These are phyloP conservation scores for Colletotrichum shisoi DNA, from an alignment of 2,329 filamentous ascomycete species.

Conservation along the genomic window DNA sequence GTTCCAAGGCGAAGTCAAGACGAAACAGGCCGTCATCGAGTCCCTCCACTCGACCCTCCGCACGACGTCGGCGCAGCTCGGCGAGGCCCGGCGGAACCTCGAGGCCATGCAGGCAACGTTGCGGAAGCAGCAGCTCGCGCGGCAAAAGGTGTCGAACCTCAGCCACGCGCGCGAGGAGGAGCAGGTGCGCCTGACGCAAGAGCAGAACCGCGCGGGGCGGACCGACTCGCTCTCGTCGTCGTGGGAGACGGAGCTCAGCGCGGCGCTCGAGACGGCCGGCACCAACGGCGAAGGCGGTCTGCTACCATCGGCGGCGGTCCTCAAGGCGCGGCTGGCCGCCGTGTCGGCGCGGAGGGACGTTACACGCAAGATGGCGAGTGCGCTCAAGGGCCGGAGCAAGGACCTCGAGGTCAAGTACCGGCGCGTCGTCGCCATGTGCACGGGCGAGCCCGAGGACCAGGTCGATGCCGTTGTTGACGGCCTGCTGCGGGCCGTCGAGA, in stretches of 20 bases:
- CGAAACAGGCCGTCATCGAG: constrained; percentile 85
- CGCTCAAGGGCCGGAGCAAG: constrained; percentile 78
- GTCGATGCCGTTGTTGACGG: constrained; percentile 83
- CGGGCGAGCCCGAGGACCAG: constrained; percentile 76
- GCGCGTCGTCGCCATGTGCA: constrained; percentile 86
- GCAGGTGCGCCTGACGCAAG: constrained; percentile 58
- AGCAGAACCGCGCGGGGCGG: constrained; percentile 50
- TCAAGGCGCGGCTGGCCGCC: constrained; percentile 74
- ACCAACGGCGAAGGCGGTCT: constrained; percentile 52
- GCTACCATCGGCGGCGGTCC: constrained; percentile 66
- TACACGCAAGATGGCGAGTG: constrained; percentile 72
- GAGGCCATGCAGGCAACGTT: constrained; percentile 74
- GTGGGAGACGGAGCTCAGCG: constrained; percentile 64
- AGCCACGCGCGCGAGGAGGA: constrained; percentile 76
- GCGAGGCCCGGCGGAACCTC: constrained; percentile 76
- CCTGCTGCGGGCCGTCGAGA: constrained; percentile 87
- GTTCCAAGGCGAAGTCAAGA: constrained; percentile 80
- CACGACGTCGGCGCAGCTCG: constrained; percentile 78
- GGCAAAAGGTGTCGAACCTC: constrained; percentile 80
- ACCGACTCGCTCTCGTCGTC: constrained; percentile 57
- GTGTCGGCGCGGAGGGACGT: constrained; percentile 73
- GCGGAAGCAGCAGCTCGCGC: constrained; percentile 69
- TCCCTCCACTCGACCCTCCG: constrained; percentile 81
- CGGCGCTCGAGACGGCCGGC: constrained; percentile 51
- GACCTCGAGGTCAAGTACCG: constrained; percentile 89